Evolutionary conservation across 139 green algal genomes (phyloP), one percentile per base, ranked within the genome.

Genomic region (Volvox reticuliferus): DNA sequence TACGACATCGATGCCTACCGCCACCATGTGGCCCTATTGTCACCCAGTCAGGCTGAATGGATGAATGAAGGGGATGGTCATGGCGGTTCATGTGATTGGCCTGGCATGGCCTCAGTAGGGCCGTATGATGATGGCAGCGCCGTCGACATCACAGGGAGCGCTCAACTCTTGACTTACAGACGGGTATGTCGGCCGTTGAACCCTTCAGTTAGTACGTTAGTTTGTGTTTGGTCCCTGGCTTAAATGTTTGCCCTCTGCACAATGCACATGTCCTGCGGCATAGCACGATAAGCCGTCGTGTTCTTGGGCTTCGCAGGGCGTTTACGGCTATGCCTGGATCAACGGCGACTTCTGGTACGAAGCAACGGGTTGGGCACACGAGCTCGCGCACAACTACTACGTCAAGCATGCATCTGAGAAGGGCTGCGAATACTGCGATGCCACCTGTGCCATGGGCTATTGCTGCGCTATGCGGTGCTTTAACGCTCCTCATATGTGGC

Each of bases 311-410:
- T 50, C 69, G 16, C 62, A 88, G 79, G 78, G 67, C 65, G 37
- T 63, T 13, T 81, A 37, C 88, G 67, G 63, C 24, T 93, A 90
- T 61, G 87, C 62, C 1, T 93, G 91, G 91, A 21, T 93, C 2
- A 67, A 63, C 26, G 91, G 91, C 1, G 91, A 91, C 79, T 24
- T 50, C 44, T 91, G 80, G 87, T 6, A 37, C 35, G 20, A 68
- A 12, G 81, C 62, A 6, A 55, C 89, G 62, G 22, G 30, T 24
- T 93, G 91, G 91, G 68, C 89, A 2, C 91, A 94, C 78, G 91
- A 94, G 88, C 63, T 94, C 0, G 82, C 22, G 24, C 91, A 94
- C 91, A 94, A 94, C 91, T 92, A 92, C 88, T 91, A 87, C 88
- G 83, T 94, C 21, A 30, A 55, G 13, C 91, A 94, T 63, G 87